These are phyloP conservation scores for Metarhizium humberi DNA, from an alignment of 2,329 filamentous ascomycete species.

Conservation along the genomic window DNA sequence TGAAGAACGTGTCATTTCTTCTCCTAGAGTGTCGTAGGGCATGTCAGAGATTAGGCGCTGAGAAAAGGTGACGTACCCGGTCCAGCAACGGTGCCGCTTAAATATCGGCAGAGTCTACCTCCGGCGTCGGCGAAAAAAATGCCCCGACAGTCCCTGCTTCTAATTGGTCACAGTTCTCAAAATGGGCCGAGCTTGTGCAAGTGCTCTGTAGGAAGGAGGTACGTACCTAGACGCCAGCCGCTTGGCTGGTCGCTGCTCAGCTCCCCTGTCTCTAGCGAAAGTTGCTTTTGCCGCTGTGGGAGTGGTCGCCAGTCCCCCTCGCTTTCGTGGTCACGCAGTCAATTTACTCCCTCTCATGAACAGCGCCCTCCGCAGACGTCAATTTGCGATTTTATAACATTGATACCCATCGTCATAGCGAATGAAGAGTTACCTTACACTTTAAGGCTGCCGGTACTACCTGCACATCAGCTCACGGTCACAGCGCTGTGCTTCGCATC, in stretches of 20 bases:
- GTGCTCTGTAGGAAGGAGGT: neutral
- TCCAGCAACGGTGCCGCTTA: slow-evolving; percentile 4
- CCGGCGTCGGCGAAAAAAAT: slow-evolving; percentile 8
- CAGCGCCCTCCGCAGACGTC: neutral
- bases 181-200: neutral
- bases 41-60: neutral
- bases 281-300: neutral
- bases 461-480: neutral
- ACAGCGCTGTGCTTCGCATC: neutral
- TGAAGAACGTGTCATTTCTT: neutral
- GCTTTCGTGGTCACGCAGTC: slow-evolving; percentile 1
- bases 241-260: neutral
- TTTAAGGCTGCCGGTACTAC: neutral
- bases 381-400: neutral
- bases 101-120: slow-evolving; percentile 3
- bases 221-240: neutral
- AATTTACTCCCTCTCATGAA: neutral
- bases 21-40: neutral
- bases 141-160: slow-evolving; percentile 3
- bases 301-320: neutral
- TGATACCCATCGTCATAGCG: neutral
- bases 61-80: neutral
- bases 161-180: slow-evolving; percentile 4
- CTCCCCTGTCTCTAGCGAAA: neutral
- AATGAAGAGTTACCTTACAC: neutral